Base-by-base conservation (phyloP, 2,329 filamentous ascomycete genomes). In the Calycina marina region DNA sequence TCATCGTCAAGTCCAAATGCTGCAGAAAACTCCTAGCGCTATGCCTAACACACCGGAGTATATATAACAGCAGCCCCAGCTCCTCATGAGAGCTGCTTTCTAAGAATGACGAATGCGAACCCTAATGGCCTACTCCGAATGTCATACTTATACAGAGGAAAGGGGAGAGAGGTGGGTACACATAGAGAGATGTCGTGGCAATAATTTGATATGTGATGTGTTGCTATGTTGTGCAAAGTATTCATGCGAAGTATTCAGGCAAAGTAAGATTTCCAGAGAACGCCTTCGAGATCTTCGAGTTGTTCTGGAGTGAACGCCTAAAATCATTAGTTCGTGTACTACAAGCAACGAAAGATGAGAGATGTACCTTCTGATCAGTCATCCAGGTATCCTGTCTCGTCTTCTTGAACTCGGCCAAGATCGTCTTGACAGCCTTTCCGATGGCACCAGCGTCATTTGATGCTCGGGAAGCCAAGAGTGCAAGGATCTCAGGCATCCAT, bases 201-300 rank as follows among this genome's bases (percentile, higher is more conserved):
- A n/a, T n/a, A n/a, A n/a, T n/a, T n/a, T n/a, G n/a, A n/a, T n/a
- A n/a, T n/a, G n/a, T n/a, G n/a, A n/a, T n/a, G n/a, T n/a, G n/a
- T n/a, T n/a, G n/a, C n/a, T n/a, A n/a, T n/a, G n/a, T n/a, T n/a
- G n/a, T n/a, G n/a, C n/a, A n/a, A n/a, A n/a, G n/a, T n/a, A 22
- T 22, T 22, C n/a, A 22, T 22, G 20, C 8, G 8, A 22, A 22
- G 3, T 9, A 9, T 11, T 40, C 47, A 54, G 24, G 52, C 92
- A 62, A 98, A 98, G 55, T 98, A 98, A 56, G 88, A 96, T 76
- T 98, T 98, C 90, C 90, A 98, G 32, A 98, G 63, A 29, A 98
- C 92, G 32, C 90, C 90, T 49, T 94, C 86, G 37, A 98, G 57
- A 52, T 96, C 88, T 56, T 96, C 90, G 8, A 98, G 63, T 51